A percentile compares a stretch with the other conserved stretches of the same genome.
phyloP scores from a whole-genome alignment of 176 grass and related monocot species.

The Zea mays region DNA sequence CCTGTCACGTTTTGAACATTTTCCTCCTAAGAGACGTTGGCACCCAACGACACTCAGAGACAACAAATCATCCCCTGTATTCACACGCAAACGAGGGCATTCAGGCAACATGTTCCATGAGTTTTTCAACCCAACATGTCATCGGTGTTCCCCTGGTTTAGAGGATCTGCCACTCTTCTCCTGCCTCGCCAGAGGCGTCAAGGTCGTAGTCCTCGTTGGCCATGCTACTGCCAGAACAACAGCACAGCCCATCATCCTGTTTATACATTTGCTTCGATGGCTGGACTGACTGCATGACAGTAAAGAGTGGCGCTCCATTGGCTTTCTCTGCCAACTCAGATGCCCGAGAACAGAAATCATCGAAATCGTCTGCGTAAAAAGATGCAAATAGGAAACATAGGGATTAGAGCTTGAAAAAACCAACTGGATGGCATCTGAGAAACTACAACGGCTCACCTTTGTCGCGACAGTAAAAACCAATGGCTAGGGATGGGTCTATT shows the following conservation, averaged over 20 bases:
- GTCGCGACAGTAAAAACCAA: constrained; percentile 88
- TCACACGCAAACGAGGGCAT: constrained; percentile 1
- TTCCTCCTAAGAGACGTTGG: neutral
- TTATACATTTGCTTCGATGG: constrained; percentile 44
- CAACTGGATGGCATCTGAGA: neutral
- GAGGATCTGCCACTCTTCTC: constrained; percentile 90
- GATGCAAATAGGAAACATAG: constrained; percentile 3
- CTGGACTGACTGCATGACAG: constrained; percentile 56
- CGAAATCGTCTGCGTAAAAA: constrained; percentile 66
- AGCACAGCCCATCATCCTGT: constrained; percentile 37
- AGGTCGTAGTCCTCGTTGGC: constrained; percentile 40
- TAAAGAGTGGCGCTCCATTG: constrained; percentile 87
- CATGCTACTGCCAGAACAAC: constrained; percentile 33
- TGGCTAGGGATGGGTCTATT: constrained; percentile 91
- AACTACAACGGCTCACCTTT: constrained; percentile 54
- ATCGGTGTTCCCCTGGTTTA: constrained; percentile 25
- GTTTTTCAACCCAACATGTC: neutral
- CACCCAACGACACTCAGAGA: constrained; percentile 10
- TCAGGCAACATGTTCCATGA: constrained; percentile 2
- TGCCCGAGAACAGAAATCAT: constrained; percentile 84
- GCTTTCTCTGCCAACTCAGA: constrained; percentile 63
- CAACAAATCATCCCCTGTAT: constrained; percentile 28
- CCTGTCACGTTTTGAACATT: constrained; percentile 11
- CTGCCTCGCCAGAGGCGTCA: constrained; percentile 50
- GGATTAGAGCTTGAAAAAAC: constrained; percentile 2